Base-by-base conservation (phyloP, 768 basidiomycete species). In the Cyathus striatus region DNA sequence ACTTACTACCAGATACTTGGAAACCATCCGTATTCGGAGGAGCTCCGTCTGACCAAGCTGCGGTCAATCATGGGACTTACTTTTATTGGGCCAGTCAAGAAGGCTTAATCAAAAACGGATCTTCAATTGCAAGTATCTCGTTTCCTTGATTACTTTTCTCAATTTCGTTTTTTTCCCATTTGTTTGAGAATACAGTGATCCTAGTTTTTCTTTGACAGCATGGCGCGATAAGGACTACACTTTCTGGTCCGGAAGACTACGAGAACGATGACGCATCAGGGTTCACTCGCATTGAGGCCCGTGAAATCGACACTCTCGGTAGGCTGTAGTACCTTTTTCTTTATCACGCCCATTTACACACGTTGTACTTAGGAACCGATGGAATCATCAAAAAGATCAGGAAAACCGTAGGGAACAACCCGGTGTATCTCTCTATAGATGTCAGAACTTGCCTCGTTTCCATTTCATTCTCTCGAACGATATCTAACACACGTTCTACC, bases 11-110 rank as follows among this genome's bases (percentile, higher is more conserved):
- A 70, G 83, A 86, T 54, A 86, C 83, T 9, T 86, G 84, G 85
- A 84, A 82, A 53, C 83, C 84, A 3, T 68, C 75, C 23, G 79
- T 85, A 7, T 86, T 86, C 54, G 86, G 86, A 18, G 83, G 83
- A 7, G 79, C 85, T 3, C 84, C 83, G 3, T 82, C 82, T 21
- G 70, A 73, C 1, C 81, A 82, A 44, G 85, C 83, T 0, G 79
- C 81, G 17, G 81, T 93, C 49, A 91, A 87, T 47, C 90, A 93
- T 46, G 90, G 90, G 10, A 90, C 87, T 2, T 92, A 91, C 67
- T 93, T 93, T 62, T 92, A 89, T 64, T 86, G 86, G 76, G 91
- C 91, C 0, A 81, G 80, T 46, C 76, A 84, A 51, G 87, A 90
- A 54, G 90, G 90, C 2, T 67, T 90, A 34, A 83, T 94, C 49